Evolutionary conservation across 140 eudicot genomes (phyloP).

Genomic region (Oenanthe javanica): DNA sequence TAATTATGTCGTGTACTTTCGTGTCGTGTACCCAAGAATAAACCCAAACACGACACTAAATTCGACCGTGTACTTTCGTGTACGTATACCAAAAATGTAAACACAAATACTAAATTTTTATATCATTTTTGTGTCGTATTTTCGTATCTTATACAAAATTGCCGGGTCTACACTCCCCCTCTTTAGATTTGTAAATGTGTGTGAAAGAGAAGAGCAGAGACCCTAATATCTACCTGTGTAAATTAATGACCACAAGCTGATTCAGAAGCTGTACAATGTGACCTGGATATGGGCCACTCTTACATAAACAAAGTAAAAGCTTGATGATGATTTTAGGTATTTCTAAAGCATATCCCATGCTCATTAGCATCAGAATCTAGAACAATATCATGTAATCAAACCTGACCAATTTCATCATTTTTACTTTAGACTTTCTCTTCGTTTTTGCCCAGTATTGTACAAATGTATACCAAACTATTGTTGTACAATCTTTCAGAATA

Average conservation of each 20-base stretch:
- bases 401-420: too few relatives aligned
- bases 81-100: too few relatives aligned
- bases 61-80: too few relatives aligned
- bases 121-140: too few relatives aligned
- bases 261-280: not conserved
- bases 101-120: too few relatives aligned
- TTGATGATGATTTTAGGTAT: not conserved
- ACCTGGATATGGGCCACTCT: slow-evolving; percentile 1
- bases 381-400: not conserved
- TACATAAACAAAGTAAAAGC: not conserved
- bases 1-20: too few relatives aligned
- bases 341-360: too few relatives aligned
- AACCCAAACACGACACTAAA: too few relatives aligned
- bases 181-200: not conserved
- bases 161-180: too few relatives aligned
- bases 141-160: too few relatives aligned
- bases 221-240: not conserved
- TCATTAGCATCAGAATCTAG: not conserved
- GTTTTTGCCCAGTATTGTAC: not conserved
- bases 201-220: not conserved
- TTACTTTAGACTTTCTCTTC: too few relatives aligned
- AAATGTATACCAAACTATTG: not conserved
- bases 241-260: not conserved
- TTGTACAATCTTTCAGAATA: not conserved
- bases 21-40: too few relatives aligned